Base-by-base conservation (phyloP, 2,329 filamentous ascomycete genomes). In the Penicillium sp. region DNA sequence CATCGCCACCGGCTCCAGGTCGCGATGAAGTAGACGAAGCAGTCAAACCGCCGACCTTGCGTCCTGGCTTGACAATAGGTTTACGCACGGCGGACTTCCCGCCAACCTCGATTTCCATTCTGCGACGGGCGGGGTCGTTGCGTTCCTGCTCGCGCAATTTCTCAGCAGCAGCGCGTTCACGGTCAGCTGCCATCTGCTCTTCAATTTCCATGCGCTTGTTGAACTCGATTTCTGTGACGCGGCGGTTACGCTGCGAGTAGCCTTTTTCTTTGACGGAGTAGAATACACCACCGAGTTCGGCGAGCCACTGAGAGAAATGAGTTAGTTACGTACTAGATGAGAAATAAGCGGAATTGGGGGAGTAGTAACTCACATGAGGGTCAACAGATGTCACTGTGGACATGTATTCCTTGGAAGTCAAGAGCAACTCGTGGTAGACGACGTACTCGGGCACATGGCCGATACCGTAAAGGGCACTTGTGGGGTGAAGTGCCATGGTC, bases 221-320 rank as follows among this genome's bases (percentile, higher is more conserved):
- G 73, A 96, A 96, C 73, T 97, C 93, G 17, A 87, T 88, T 77
- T 97, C 93, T 0, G 89, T 93, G 48, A 96, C 86, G 53, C 90
- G 85, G 76, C 92, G 93, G 68, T 96, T 90, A 27, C 90, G 83
- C 13, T 88, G 86, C 15, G 90, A 96, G 72, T 96, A 99, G 1
- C 93, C 94, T 77, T 99, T 99, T 77, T 97, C 93, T 78, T 96
- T 97, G 70, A 99, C 85, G 1, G 89, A 94, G 76, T 97, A 99
- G 75, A 99, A 99, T 0, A 99, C 94, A 1, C 93, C 94, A 35
- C 96, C 94, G 6, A 99, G 81, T 72, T 99, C 94, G 7, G 94
- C 94, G 41, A 99, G 85, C 94, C 94, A 99, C 75, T 78, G 48
- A 3, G 17, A 35, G 45, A 23, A 9, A 23, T 27, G 31, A 44